Evolutionary conservation across 331 rosid genomes (phyloP), one percentile per base, ranked within the genome.

Genomic region (Malus hybrid): DNA sequence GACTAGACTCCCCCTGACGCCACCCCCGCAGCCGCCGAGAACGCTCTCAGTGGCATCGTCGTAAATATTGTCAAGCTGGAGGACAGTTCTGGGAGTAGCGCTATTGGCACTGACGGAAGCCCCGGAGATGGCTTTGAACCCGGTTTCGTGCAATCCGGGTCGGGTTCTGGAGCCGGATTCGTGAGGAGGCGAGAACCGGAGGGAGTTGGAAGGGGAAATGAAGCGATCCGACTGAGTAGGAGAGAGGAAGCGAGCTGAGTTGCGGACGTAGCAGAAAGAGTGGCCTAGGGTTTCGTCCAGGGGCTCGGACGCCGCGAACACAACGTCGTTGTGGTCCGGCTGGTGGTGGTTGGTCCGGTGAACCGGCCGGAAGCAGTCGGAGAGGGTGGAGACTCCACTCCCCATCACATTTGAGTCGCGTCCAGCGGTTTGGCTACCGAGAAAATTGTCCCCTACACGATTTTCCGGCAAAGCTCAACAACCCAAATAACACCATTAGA

Each of bases 271-370:
- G 78, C 93, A 91, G 85, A 91, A 93, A 39, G 98, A 93, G 75
- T 93, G 98, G 70, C 98, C 98, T 88, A 93, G 97, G 92, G 98
- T 91, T 91, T 93, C 98, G 76, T 93, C 98, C 13, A 93, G 72
- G 0, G 96, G 92, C 34, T 93, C 93, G 0, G 83, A 67, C 12
- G 86, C 83, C 2, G 92, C 56, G 83, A 93, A 91, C 63, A 88
- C 67, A 68, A 88, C 67, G 44, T 88, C 95, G 81, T 84, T 80
- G n/a, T 77, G 82, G 18, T 75, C 75, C 24, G 69, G 72, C 12
- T 60, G 62, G 33, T 27, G 84, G 65, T 81, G 80, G 75, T 70
- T 63, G 66, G 81, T 78, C 54, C 91, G 80, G 83, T 80, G 75
- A 63, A 65, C 87, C 86, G 92, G 80, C 63, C 80, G 80, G 79